phyloP scores from a whole-genome alignment of 2,329 filamentous ascomycete genomes.

The Monosporascus sp. region DNA sequence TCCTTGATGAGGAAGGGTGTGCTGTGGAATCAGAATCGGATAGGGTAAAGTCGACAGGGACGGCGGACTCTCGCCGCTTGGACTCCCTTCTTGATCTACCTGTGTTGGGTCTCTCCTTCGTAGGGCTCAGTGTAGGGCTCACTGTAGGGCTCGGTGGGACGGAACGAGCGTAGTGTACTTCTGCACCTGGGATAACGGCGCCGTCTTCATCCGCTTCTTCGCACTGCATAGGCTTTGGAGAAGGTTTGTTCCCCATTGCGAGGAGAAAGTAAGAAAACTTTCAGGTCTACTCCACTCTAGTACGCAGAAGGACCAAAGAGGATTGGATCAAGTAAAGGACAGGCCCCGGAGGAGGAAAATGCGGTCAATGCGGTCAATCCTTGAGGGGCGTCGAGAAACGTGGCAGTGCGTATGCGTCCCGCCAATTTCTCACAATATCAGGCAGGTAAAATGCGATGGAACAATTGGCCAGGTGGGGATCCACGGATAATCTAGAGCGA shows the following conservation, averaged over 20 bases:
- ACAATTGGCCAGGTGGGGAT: background rate
- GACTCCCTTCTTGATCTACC: conserved; percentile 40
- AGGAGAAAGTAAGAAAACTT: conserved; percentile 10
- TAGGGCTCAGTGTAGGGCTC: conserved; percentile 28
- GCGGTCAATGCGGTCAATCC: background rate
- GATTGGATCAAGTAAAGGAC: background rate
- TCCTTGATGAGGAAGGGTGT: conserved; percentile 24
- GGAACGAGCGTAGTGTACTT: conserved; percentile 42
- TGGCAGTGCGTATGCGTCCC: conserved; percentile 1
- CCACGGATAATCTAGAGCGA: background rate
- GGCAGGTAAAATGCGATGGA: background rate
- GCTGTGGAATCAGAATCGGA: conserved; percentile 27
- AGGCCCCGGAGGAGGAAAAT: background rate
- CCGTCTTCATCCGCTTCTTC: conserved; percentile 49
- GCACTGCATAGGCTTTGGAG: conserved; percentile 30
- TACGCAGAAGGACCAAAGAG: conserved; percentile 11
- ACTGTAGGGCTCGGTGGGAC: conserved; percentile 30
- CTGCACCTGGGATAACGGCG: conserved; percentile 33
- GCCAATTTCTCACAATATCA: background rate
- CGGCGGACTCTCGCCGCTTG: conserved; percentile 33
- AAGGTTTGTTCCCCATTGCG: conserved; percentile 37
- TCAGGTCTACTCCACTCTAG: background rate
- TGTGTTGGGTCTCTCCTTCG: conserved; percentile 48
- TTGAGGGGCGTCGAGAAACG: background rate
- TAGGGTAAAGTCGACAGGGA: conserved; percentile 38